Evolutionary conservation across 371 early-diverging fungal species (phyloP), one percentile per base, ranked within the genome.

Genomic region (Rhizopus sp.): DNA sequence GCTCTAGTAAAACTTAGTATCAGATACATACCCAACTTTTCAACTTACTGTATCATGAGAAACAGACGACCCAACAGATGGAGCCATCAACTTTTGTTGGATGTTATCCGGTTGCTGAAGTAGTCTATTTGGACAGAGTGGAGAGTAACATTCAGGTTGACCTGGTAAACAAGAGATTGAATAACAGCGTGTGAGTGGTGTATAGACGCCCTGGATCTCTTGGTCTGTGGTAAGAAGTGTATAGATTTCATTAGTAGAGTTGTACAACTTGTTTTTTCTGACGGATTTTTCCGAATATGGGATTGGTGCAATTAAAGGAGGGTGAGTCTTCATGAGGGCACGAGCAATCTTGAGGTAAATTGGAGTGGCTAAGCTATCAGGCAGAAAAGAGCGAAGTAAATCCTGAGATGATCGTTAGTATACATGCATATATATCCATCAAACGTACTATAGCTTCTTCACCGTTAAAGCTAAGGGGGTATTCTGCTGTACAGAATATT

Each of bases 401-500:
- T 67, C 62, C 78, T 78, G 55, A 31, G 4, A 46, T 13, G 30
- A 34, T 23, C 23, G 23, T 23, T 23, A 23, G 23, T 23, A 23
- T 23, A 23, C 23, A 23, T 23, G 23, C 23, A 23, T 23, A 23
- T 23, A 4, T 6, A 50, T 13, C 15, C 8, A 30, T 5, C 31
- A 31, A 35, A 47, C 53, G 59, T 67, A 75, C 78, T 56, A 75
- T 59, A 3, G 72, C 74, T 47, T 78, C 79, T 57, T 70, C 70
- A 17, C 79, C 76, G 23, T 51, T 73, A 48, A 75, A 78, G 53
- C 79, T 78, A 3, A 62, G 41, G 16, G 79, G 75, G 45, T 78
- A 73, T 55, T 75, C 76, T 2, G 59, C 69, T 6, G 79, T 58
- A 30, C 64, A 71, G 45, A 71, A 73, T 3, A 78, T 67, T 13